phyloP scores from a whole-genome alignment of 1,139 yeast species.

The Geotrichum australiense region DNA sequence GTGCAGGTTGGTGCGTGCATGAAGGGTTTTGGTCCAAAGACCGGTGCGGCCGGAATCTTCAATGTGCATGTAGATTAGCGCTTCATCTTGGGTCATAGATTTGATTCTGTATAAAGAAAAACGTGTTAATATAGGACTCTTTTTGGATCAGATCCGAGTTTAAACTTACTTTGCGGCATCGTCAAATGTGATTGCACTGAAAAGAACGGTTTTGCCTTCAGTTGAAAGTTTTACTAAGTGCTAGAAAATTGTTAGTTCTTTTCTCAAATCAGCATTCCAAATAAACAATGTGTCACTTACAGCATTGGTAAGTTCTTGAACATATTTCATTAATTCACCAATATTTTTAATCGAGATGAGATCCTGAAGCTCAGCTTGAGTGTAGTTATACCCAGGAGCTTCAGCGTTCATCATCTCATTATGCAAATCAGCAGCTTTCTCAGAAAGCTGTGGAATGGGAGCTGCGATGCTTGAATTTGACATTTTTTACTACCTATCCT shows the following conservation, averaged over 20 bases:
- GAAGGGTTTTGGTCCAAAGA: slow-evolving; percentile 86
- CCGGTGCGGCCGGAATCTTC: slow-evolving; percentile 95
- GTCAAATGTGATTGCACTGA: slow-evolving; percentile 50
- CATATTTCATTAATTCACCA: slow-evolving; percentile 22
- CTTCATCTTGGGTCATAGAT: slow-evolving; percentile 80
- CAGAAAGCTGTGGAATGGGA: too few relatives aligned
- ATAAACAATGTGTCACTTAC: slow-evolving; percentile 7
- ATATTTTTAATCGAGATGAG: slow-evolving; percentile 19
- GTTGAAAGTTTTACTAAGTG: slow-evolving; percentile 64
- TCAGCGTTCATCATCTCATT: slow-evolving; percentile 44
- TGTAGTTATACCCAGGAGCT: slow-evolving; percentile 42
- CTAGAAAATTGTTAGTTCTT: slow-evolving; percentile 6
- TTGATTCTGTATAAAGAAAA: slow-evolving; percentile 36
- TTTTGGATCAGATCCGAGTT: slow-evolving; percentile 25
- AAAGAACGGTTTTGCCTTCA: slow-evolving; percentile 58
- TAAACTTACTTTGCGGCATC: slow-evolving; percentile 28
- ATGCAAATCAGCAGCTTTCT: slow-evolving; percentile 53
- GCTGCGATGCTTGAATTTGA: too few relatives aligned
- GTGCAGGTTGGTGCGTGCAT: slow-evolving; percentile 85
- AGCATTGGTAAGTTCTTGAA: slow-evolving; percentile 29
- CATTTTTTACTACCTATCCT: too few relatives aligned
- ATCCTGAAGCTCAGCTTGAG: slow-evolving; percentile 53
- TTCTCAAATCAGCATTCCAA: too few relatives aligned
- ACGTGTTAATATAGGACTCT: slow-evolving; percentile 3
- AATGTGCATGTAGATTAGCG: slow-evolving; percentile 83